phyloP scores from a whole-genome alignment of 257 asterid species.

The Solanum virginianum region DNA sequence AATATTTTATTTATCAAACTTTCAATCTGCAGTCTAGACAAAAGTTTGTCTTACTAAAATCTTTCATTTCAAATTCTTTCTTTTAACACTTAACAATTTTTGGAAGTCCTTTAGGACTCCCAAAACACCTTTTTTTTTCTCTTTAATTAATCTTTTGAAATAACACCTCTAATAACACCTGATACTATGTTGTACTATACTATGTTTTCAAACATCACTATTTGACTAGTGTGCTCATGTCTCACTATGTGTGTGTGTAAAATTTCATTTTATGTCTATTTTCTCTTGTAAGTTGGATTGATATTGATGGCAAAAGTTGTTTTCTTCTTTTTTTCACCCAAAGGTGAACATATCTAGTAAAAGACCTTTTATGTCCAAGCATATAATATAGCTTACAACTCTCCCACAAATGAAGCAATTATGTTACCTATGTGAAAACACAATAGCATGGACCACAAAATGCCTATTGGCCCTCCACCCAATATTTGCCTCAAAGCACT shows the following conservation, averaged over 20 bases:
- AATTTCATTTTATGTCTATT: background rate
- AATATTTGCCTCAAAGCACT: constrained; percentile 1
- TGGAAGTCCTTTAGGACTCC: no score
- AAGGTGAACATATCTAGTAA: constrained; percentile 8
- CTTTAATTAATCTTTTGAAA: background rate
- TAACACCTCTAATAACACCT: background rate
- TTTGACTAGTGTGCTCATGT: background rate
- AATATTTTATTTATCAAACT: no score
- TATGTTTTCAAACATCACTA: background rate
- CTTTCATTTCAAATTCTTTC: no score
- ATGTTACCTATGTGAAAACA: background rate
- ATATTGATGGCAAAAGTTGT: constrained; percentile 3
- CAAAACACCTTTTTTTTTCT: background rate
- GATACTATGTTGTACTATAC: background rate
- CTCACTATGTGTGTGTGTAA: background rate
- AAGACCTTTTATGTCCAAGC: constrained; percentile 3
- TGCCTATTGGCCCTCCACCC: background rate
- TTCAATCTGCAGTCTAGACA: no score
- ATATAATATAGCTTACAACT: background rate
- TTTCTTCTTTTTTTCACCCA: background rate
- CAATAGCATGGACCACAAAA: background rate
- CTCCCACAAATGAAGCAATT: background rate
- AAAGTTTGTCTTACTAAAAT: no score
- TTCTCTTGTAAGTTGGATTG: background rate
- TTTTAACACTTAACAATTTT: no score